phyloP scores from a whole-genome alignment of 2,329 filamentous ascomycete genomes.

The Ophiognomonia clavigignenti-juglandacearum region DNA sequence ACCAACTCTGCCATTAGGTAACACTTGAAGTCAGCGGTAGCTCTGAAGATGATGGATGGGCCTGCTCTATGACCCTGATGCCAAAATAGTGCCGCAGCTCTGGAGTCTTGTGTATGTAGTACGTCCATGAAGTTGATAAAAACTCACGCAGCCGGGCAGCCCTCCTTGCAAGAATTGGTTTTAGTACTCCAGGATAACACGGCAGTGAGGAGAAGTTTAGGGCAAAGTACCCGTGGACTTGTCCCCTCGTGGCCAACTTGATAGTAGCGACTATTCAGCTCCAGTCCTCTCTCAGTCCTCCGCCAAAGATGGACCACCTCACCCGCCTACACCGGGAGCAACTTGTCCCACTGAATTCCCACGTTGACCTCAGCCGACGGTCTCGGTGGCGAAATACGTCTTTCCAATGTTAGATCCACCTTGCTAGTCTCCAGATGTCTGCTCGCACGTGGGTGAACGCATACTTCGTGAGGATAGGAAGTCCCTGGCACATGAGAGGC shows the following conservation, averaged over 20 bases:
- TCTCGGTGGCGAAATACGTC: no score
- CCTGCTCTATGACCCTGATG: no score
- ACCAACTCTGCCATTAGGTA: not conserved
- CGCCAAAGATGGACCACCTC: constrained; percentile 17
- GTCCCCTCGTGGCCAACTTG: no score
- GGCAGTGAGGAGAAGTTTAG: no score
- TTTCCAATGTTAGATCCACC: no score
- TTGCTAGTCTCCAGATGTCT: no score
- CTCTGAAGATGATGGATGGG: not conserved
- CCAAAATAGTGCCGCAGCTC: no score
- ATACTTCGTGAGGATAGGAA: constrained; percentile 12
- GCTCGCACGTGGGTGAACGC: constrained; percentile 5
- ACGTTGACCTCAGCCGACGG: constrained; percentile 16
- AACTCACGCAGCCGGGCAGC: no score
- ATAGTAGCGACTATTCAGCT: constrained; percentile 17
- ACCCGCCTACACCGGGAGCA: constrained; percentile 15
- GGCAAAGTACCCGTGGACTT: not conserved
- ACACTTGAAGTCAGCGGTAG: not conserved
- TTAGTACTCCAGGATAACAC: no score
- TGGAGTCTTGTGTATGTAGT: no score
- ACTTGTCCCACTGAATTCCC: constrained; percentile 14
- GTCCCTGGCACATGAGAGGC: constrained; percentile 10
- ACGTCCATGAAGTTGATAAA: no score
- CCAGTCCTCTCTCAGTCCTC: constrained; percentile 2
- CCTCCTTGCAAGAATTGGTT: no score